Base-by-base conservation (phyloP, 108 stramenopile genomes). In the Fragilaria radians region DNA sequence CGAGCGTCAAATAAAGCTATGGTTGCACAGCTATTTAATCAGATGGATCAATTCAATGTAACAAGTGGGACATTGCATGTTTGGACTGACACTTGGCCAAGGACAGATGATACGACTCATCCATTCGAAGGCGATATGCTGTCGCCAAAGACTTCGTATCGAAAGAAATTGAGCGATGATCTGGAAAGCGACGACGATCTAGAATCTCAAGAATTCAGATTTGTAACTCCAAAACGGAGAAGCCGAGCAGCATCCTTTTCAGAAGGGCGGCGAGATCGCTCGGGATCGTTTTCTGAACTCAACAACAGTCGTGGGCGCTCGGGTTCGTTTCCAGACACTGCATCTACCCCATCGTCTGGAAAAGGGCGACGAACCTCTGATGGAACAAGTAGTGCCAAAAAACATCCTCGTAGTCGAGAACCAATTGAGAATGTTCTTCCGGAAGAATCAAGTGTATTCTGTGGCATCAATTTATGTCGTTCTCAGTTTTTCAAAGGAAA, bases 81-180 rank as follows among this genome's bases (percentile, higher is more conserved):
- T 27, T 74, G 73, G 73, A 65, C 63, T 25, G 73, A 74, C 27
- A 49, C 59, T 22, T 26, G 29, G 29, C 73, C 73, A 19, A 32
- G 30, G 36, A 42, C 36, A 14, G n/a, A n/a, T n/a, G n/a, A n/a
- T n/a, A 42, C 36, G 36, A 42, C 36, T 11, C 7, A 11, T 11
- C 14, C 36, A 42, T 42, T 14, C 7, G 14, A 42, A 7, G 36
- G 14, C 14, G 36, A 42, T 42, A 7, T 11, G 7, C 11, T 11
- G 14, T 14, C 36, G 14, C 36, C 36, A 11, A 14, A 7, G 14
- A 11, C 14, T 7, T 7, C 7, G 36, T 11, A 42, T 42, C 7
- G 11, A 7, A 42, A 42, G 14, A 42, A 42, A 7, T 42, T 11
- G 11, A 42, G 14, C 36, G 36, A 42, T 14, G 36, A 42, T 14